Evolutionary conservation across 495 filamentous ascomycete genomes (phyloP).

Genomic region (Tuber calosporum): DNA sequence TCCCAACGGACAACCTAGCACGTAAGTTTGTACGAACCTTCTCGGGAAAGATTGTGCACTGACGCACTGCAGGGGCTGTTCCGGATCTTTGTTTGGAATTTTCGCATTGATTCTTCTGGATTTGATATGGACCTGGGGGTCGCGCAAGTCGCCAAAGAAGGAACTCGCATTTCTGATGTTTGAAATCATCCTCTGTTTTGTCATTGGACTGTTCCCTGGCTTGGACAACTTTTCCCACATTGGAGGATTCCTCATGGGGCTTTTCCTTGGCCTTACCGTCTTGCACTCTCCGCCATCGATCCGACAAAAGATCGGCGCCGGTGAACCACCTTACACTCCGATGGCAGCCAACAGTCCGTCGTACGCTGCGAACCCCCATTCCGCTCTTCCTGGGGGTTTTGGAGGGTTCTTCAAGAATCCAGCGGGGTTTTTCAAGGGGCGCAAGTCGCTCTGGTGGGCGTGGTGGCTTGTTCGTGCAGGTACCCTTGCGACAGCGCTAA

Average conservation of each 20-base stretch:
- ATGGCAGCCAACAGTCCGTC: conserved; percentile 46
- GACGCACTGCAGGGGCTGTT: conserved; percentile 55
- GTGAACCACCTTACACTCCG: conserved; percentile 57
- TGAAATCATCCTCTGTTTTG: conserved; percentile 81
- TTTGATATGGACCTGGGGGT: conserved; percentile 81
- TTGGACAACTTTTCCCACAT: conserved; percentile 97
- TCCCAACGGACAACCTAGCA: conserved; percentile 66
- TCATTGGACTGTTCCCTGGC: conserved; percentile 82
- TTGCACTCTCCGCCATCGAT: conserved; percentile 79
- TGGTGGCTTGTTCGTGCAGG: conserved; percentile 89
- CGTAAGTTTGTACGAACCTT: conserved; percentile 35
- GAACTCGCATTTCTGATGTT: conserved; percentile 79
- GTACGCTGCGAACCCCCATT: conserved; percentile 30
- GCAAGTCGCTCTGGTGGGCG: conserved; percentile 90
- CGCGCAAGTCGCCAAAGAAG: conserved; percentile 63
- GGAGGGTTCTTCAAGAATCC: conserved; percentile 59
- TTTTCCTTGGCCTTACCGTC: conserved; percentile 76
- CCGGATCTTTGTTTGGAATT: conserved; percentile 82
- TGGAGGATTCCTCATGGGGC: conserved; percentile 87
- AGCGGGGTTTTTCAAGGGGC: conserved; percentile 77
- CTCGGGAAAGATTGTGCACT: conserved; percentile 10
- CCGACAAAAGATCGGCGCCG: conserved; percentile 64
- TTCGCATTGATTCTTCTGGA: conserved; percentile 82
- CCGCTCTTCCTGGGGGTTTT: conserved; percentile 33
- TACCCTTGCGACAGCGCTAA: conserved; percentile 66